Evolutionary conservation across 148 eudicot species (phyloP), one percentile per base, ranked within the genome.

Genomic region (Cornus controversa): DNA sequence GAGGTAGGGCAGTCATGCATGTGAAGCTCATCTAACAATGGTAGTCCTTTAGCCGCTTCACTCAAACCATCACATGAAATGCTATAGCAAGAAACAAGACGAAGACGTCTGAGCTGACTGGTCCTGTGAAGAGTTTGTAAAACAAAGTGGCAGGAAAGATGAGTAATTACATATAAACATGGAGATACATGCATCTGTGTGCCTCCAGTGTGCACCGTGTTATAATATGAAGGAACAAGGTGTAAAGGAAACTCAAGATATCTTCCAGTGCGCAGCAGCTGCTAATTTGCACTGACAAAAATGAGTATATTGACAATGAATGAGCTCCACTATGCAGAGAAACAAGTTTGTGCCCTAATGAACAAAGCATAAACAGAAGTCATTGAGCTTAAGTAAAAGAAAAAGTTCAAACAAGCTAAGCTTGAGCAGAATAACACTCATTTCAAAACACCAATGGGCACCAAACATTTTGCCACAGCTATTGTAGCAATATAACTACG

Each of bases 1-100:
- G 81, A 22, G 69, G 86, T 40, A 0, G 80, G 13, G 62, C 79
- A 77, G 53, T 70, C 76, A 64, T 81, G 78, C 66, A 90, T 80
- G 71, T 88, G 88, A 69, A 92, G 85, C 77, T 94, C 92, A 82
- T 94, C 91, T 70, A 92, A 80, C 23, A 74, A 74, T 6, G 90
- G 86, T 13, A 91, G 74, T 31, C 83, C 86, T 81, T 77, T 77
- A 37, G 86, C 69, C 37, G 89, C 87, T 80, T 88, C 82, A 60
- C 79, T 69, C 75, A 92, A 75, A 26, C 87, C 85, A 2, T 78
- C 81, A 67, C 86, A 85, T 3, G 91, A 76, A 34, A 92, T 63
- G 20, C 22, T 2, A 42, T 82, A 73, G 83, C 89, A 89, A 79
- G 76, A 73, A 63, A 84, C 87, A 67, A 94, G 77, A 15, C 85